Evolutionary conservation across 306 rosid species (phyloP), one percentile per base, ranked within the genome.

Genomic region (Vigna trinervia): DNA sequence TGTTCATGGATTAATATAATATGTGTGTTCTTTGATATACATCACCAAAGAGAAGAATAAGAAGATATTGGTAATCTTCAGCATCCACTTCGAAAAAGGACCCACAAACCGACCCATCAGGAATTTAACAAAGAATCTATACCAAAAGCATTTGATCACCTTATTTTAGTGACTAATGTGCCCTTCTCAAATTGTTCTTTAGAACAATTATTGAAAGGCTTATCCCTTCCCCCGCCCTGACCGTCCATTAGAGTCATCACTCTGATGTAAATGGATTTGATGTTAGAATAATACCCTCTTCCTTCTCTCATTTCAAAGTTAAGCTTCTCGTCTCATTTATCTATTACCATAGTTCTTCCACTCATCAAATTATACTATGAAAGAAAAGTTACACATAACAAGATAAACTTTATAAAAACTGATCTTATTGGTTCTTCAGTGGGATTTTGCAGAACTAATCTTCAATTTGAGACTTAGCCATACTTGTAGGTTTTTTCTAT

Each of bases 121-220:
- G 79, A 85, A 81, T 81, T 75, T 86, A 86, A 83, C 88, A 89
- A 80, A 78, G 85, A 91, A 87, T 88, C 81, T 51, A 52, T 77
- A 43, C 83, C 89, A 64, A 69, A 56, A 69, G 23, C 56, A 75
- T 71, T 66, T 74, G 61, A 74, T 74, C 86, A 47, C 19, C 80
- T 76, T 57, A 74, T 17, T 22, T 34, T 64, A 52, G 30, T 85
- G 82, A 87, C 90, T 60, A 74, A 83, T 80, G 36, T 80, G 56
- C 83, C 93, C 96, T 47, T 73, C 45, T 14, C 61, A 70, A 67
- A 47, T 61, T 81, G 78, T 78, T 74, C 81, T 75, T 45, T 1
- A 23, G 47, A 67, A 48, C 83, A 73, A 85, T 73, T 53, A 78
- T 85, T 81, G 53, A 53, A 30, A 53, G 12, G 30, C 83, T 81